Evolutionary conservation across 768 basidiomycete species (phyloP).

Genomic region (Thelephora aurantiotincta): DNA sequence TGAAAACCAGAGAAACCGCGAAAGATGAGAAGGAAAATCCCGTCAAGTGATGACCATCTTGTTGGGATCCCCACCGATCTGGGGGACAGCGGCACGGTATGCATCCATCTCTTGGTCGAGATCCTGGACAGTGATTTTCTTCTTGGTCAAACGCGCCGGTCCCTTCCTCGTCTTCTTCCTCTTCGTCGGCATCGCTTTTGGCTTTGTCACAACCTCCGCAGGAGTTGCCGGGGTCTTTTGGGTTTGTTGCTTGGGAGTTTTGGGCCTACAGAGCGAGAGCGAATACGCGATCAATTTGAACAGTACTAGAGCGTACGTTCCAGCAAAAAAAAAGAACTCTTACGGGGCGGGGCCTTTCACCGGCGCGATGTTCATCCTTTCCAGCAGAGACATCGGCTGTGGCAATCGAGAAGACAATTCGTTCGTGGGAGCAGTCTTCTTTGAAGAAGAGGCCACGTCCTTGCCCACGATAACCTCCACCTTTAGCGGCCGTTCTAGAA

Average conservation of each 20-base stretch:
- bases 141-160: constrained; percentile 58
- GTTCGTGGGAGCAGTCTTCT: too few relatives aligned
- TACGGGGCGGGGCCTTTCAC: not conserved
- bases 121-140: constrained; percentile 30
- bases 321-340: not conserved
- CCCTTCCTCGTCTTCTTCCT: constrained; percentile 42
- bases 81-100: constrained; percentile 34
- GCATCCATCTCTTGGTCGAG: constrained; percentile 76
- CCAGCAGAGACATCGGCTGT: constrained; percentile 23
- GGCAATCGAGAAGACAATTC: constrained; percentile 12
- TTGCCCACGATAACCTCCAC: constrained; percentile 45
- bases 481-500: constrained; percentile 52
- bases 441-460: constrained; percentile 13
- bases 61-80: too few relatives aligned
- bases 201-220: constrained; percentile 1
- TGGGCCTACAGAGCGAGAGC: not conserved
- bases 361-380: constrained; percentile 10
- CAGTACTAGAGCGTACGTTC: not conserved
- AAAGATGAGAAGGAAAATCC: too few relatives aligned
- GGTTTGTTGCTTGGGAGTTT: not conserved
- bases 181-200: constrained; percentile 5
- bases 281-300: not conserved
- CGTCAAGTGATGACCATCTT: too few relatives aligned
- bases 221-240: not conserved
- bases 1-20: too few relatives aligned